Conservation (phyloP, 805 yeast species). For the Kluyveromyces nonfermentans region DNA sequence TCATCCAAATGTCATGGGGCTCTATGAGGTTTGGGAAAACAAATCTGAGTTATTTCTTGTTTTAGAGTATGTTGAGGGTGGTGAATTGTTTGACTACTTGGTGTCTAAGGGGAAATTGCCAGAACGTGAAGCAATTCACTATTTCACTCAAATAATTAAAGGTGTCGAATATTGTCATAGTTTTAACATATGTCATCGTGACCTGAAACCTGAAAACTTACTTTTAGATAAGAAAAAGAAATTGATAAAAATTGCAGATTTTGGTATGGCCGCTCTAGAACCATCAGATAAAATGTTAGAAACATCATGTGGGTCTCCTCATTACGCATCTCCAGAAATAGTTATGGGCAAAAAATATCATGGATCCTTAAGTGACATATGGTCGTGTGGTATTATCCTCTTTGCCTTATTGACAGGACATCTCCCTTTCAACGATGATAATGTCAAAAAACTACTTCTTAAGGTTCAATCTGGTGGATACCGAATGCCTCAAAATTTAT, state of each 20-base stretch:
- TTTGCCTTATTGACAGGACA: constrained; percentile 75
- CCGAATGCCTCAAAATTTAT: constrained; percentile 59
- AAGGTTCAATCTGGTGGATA: constrained; percentile 72
- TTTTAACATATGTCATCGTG: constrained; percentile 73
- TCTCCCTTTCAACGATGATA: constrained; percentile 77
- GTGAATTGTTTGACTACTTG: constrained; percentile 68
- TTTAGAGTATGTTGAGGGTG: constrained; percentile 81
- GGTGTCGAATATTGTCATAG: constrained; percentile 80
- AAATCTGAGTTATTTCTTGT: constrained; percentile 77
- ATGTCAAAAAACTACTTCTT: constrained; percentile 56
- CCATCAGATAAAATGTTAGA: constrained; percentile 59
- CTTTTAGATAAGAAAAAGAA: constrained; percentile 52
- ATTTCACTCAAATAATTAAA: constrained; percentile 65
- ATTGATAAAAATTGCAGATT: constrained; percentile 73
- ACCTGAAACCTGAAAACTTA: constrained; percentile 73
- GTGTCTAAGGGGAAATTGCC: constrained; percentile 60
- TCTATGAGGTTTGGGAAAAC: constrained; percentile 98
- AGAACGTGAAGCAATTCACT: constrained; percentile 65
- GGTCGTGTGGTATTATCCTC: constrained; percentile 82
- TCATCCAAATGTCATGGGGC: constrained; percentile 86
- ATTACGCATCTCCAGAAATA: constrained; percentile 83
- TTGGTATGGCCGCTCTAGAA: constrained; percentile 85
- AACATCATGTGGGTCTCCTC: constrained; percentile 83
- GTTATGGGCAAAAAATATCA: constrained; percentile 71
- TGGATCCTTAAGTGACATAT: constrained; percentile 78